phyloP scores from a whole-genome alignment of 2,329 filamentous ascomycete species.

The Exophiala phaeomuriformis region DNA sequence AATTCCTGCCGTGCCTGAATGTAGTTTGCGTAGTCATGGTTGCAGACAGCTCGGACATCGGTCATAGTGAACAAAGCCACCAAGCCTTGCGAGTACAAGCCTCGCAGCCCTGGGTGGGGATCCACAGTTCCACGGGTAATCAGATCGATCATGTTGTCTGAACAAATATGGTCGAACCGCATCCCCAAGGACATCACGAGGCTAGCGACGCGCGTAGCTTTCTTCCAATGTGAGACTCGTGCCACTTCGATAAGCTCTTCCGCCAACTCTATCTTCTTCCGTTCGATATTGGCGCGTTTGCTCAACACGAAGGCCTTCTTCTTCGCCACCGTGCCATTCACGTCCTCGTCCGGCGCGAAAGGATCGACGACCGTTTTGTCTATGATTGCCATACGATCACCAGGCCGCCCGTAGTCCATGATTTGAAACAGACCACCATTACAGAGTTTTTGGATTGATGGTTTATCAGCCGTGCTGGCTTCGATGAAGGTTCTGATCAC shows the following conservation, averaged over 20 bases:
- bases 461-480: conserved; percentile 82
- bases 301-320: conserved; percentile 68
- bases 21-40: conserved; percentile 81
- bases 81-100: conserved; percentile 73
- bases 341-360: conserved; percentile 63
- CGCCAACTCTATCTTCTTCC: conserved; percentile 71
- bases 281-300: conserved; percentile 70
- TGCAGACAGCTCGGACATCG: conserved; percentile 76
- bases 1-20: conserved; percentile 72
- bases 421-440: conserved; percentile 74
- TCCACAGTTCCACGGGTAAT: conserved; percentile 79
- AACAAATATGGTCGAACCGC: conserved; percentile 82
- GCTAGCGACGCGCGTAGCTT: conserved; percentile 78
- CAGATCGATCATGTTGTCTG: conserved; percentile 72
- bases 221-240: conserved; percentile 87
- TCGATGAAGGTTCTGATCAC: conserved; percentile 84
- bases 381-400: conserved; percentile 78
- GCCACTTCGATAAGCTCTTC: conserved; percentile 73
- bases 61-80: conserved; percentile 74
- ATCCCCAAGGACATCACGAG: conserved; percentile 87
- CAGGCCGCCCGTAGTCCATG: conserved; percentile 82
- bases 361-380: conserved; percentile 62
- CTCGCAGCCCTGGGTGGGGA: conserved; percentile 76
- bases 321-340: conserved; percentile 52
- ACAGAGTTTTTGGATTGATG: conserved; percentile 85